Conservation (phyloP, 805 yeast genomes). For the Pichia pseudocactophila region DNA sequence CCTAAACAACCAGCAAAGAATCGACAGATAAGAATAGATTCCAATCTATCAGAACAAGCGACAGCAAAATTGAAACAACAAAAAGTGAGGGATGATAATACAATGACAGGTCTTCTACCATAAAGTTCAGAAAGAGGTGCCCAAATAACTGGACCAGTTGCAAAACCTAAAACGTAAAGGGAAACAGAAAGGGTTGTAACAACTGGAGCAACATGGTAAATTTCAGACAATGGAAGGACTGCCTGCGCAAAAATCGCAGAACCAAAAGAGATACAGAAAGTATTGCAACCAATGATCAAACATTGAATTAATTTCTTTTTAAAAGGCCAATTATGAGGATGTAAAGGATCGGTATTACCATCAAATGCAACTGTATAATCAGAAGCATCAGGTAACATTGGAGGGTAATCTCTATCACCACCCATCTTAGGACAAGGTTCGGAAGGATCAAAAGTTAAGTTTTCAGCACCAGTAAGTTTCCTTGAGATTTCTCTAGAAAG, state of each 20-base stretch:
- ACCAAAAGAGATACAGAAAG: conserved; percentile 56
- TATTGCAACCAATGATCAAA: conserved; percentile 37
- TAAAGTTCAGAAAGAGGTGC: conserved; percentile 79
- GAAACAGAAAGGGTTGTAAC: conserved; percentile 74
- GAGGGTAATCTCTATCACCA: conserved; percentile 54
- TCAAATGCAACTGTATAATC: conserved; percentile 62
- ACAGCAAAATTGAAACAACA: conserved; percentile 58
- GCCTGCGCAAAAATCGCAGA: conserved; percentile 77
- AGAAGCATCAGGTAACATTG: conserved; percentile 44
- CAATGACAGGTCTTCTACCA: conserved; percentile 58
- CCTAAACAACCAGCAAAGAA: conserved; percentile 77
- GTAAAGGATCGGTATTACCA: conserved; percentile 71
- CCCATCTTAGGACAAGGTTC: conserved; percentile 55
- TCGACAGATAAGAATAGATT: conserved; percentile 67
- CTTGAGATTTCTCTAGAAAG: conserved; percentile 28
- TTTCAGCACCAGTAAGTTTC: conserved; percentile 33
- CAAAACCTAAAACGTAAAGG: conserved; percentile 85
- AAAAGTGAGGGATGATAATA: conserved; percentile 49
- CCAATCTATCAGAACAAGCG: conserved; percentile 72
- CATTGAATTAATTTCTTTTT: conserved; percentile 38
- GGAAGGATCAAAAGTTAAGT: conserved; percentile 26
- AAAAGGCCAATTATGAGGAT: conserved; percentile 71
- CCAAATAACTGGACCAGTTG: conserved; percentile 86
- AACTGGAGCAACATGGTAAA: conserved; percentile 52
- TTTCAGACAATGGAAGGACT: conserved; percentile 35